Evolutionary conservation across 148 eudicot genomes (phyloP).

Genomic region (Diospyros kaki): DNA sequence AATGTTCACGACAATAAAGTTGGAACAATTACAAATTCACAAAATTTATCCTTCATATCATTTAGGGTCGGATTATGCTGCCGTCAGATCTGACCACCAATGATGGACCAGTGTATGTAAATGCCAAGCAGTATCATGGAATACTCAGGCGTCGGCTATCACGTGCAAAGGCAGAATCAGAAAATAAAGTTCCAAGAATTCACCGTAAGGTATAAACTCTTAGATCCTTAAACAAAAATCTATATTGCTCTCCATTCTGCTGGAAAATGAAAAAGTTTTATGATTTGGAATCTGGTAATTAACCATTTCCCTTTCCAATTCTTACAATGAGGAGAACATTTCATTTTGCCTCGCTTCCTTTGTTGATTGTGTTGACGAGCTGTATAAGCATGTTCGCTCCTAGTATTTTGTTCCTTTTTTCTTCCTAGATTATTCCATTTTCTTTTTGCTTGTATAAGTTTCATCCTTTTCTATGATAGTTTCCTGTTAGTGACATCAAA

Average conservation of each 20-base stretch:
- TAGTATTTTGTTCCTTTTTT: too few relatives aligned
- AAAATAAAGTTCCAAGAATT: constrained; percentile 28
- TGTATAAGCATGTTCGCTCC: too few relatives aligned
- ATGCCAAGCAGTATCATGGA: constrained; percentile 78
- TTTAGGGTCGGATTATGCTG: constrained; percentile 61
- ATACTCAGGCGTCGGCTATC: constrained; percentile 67
- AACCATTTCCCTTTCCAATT: too few relatives aligned
- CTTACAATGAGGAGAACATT: too few relatives aligned
- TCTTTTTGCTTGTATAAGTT: too few relatives aligned
- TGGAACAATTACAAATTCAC: not conserved
- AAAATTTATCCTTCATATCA: not conserved
- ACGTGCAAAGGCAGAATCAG: constrained; percentile 50
- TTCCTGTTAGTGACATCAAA: too few relatives aligned
- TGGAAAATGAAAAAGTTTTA: constrained; percentile 6
- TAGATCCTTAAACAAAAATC: not conserved
- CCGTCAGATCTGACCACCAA: constrained; percentile 52
- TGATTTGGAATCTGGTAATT: not conserved
- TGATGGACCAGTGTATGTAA: constrained; percentile 66
- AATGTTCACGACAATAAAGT: not conserved
- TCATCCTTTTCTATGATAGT: too few relatives aligned
- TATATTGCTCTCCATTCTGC: not conserved
- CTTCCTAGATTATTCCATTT: too few relatives aligned
- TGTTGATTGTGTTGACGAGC: too few relatives aligned
- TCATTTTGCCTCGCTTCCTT: too few relatives aligned
- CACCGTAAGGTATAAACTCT: constrained; percentile 36